These are phyloP conservation scores for Diophrys sp. DNA, from an alignment of 73 alveolate genomes.

Conservation along the genomic window DNA sequence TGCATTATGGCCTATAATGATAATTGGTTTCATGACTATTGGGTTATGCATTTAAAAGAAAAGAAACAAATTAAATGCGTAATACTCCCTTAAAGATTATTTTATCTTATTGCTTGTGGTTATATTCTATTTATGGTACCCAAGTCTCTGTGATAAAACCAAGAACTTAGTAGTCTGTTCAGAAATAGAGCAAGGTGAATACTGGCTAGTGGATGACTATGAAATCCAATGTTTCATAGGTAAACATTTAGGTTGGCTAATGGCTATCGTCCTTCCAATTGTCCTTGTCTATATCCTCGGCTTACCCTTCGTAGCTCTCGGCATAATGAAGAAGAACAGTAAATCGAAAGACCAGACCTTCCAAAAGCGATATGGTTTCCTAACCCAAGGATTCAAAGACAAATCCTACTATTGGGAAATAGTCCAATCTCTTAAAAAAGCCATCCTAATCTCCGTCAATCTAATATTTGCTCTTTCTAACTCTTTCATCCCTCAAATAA, in stretches of 20 bases:
- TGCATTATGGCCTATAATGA: not conserved
- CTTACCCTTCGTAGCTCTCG: not conserved
- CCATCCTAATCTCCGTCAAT: not conserved
- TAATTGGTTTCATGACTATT: not conserved
- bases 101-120: not conserved
- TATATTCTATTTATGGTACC: not conserved
- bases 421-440: conserved; percentile 3
- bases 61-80: not conserved
- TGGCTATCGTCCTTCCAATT: conserved; percentile 2
- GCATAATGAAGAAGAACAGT: not conserved
- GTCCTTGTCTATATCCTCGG: not conserved
- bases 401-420: conserved; percentile 16
- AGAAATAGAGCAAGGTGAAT: not conserved
- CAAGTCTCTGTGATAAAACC: not conserved
- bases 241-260: not conserved
- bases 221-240: not conserved
- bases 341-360: not conserved
- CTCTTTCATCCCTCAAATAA: too few relatives aligned
- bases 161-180: not conserved
- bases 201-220: not conserved
- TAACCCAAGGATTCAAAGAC: not conserved
- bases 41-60: not conserved
- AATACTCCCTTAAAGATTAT: not conserved
- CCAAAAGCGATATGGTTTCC: not conserved
- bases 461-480: not conserved